phyloP scores from a whole-genome alignment of 768 basidiomycete genomes.

The Obba rivulosa region DNA sequence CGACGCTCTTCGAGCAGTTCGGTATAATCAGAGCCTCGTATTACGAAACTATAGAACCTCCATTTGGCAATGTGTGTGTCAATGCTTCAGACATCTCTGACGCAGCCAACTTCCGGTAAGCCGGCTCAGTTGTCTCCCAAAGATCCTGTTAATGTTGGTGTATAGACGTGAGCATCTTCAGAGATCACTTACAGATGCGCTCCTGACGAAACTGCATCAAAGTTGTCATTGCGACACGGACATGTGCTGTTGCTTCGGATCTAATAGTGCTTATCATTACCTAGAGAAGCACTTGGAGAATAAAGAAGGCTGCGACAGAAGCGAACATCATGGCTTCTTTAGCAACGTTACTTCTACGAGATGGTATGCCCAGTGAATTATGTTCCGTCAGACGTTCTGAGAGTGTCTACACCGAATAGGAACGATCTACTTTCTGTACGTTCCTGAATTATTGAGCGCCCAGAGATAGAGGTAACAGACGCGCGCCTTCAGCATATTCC shows the following conservation, averaged over 20 bases:
- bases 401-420: neutral
- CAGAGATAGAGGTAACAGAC: too few species aligned
- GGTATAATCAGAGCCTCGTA: too few species aligned
- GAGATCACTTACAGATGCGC: too few species aligned
- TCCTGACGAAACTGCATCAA: neutral
- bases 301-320: neutral
- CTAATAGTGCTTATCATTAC: conserved; percentile 3
- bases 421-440: conserved; percentile 10
- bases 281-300: conserved; percentile 1
- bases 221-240: conserved; percentile 1
- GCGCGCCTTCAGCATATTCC: neutral
- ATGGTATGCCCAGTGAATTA: conserved; percentile 1
- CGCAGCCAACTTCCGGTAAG: too few species aligned
- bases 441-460: neutral
- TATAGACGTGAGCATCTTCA: too few species aligned
- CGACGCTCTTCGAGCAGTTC: too few species aligned
- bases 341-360: conserved; percentile 1
- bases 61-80: too few species aligned
- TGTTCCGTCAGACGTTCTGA: neutral
- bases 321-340: neutral
- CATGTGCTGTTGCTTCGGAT: conserved; percentile 2
- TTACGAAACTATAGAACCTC: too few species aligned
- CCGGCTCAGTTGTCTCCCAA: too few species aligned
- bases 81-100: too few species aligned
- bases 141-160: too few species aligned